These are phyloP conservation scores for Otatea glauca DNA, from an alignment of 176 grass and related monocot species.

Conservation along the genomic window DNA sequence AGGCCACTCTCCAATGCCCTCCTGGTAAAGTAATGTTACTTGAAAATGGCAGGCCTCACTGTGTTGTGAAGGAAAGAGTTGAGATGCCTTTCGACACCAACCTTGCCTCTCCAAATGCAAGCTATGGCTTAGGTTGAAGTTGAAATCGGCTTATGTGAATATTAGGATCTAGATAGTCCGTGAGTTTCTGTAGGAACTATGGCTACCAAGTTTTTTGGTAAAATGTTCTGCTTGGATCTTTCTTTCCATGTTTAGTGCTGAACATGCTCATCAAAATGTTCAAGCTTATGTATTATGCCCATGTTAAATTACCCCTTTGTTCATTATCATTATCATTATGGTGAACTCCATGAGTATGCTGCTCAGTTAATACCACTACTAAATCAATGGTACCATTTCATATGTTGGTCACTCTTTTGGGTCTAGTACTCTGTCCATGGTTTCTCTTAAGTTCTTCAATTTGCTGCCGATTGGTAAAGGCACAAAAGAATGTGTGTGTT, in stretches of 20 bases:
- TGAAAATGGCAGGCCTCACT: constrained; percentile 64
- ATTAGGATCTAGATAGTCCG: constrained; percentile 36
- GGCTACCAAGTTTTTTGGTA: neutral
- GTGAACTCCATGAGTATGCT: neutral
- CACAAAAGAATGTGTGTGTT: neutral
- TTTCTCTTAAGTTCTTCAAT: neutral
- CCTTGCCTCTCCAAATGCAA: constrained; percentile 57
- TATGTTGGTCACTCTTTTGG: neutral
- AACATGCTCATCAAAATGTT: neutral
- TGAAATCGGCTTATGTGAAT: constrained; percentile 14
- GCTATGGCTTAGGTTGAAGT: constrained; percentile 78
- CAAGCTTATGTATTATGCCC: neutral
- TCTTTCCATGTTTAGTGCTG: neutral
- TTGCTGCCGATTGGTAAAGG: neutral
- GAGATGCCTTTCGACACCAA: constrained; percentile 69
- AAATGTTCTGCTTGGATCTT: neutral
- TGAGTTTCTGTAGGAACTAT: neutral
- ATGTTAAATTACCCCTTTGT: neutral
- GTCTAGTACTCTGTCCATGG: neutral
- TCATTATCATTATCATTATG: neutral
- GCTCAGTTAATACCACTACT: neutral
- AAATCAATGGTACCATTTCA: neutral
- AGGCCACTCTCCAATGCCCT: constrained; percentile 48
- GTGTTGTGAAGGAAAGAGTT: constrained; percentile 79
- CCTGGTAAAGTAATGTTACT: constrained; percentile 65